These are phyloP conservation scores for Lasiosphaeria hispida DNA, from an alignment of 495 filamentous ascomycete genomes.

Conservation along the genomic window DNA sequence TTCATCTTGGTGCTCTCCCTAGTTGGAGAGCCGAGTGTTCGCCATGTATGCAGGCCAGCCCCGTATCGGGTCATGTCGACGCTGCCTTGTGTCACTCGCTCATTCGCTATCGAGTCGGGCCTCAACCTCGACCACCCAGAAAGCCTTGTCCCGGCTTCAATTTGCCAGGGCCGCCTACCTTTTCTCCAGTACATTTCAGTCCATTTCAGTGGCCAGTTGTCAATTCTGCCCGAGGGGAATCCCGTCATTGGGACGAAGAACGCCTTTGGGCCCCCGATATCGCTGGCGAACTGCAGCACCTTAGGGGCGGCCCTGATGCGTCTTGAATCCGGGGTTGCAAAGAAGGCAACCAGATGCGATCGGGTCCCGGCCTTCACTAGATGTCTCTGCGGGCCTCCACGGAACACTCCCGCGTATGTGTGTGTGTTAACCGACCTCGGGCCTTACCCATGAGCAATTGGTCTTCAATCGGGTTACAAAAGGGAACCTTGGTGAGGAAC, in stretches of 20 bases:
- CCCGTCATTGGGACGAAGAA: conserved; percentile 6
- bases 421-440: neutral
- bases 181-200: conserved; percentile 1
- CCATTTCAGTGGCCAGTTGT: conserved; percentile 10
- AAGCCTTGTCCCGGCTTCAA: conserved; percentile 1
- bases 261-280: conserved; percentile 18
- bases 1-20: conserved; percentile 20
- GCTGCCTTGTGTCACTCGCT: conserved; percentile 35
- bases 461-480: neutral
- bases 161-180: conserved; percentile 11
- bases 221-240: conserved; percentile 12
- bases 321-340: conserved; percentile 24
- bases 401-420: neutral
- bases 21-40: conserved; percentile 20
- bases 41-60: conserved; percentile 23
- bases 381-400: conserved; percentile 22
- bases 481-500: neutral
- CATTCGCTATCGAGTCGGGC: conserved; percentile 29
- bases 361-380: conserved; percentile 9
- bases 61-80: conserved; percentile 24
- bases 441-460: neutral
- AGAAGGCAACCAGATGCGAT: conserved; percentile 27
- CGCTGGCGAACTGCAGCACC: conserved; percentile 21
- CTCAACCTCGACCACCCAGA: conserved; percentile 17
- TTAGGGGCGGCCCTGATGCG: conserved; percentile 2